Percentiles rank a stretch among this genome's conserved stretches.
These are phyloP conservation scores for Phytophthora pini DNA, from an alignment of 352 stramenopile genomes.

Conservation along the genomic window DNA sequence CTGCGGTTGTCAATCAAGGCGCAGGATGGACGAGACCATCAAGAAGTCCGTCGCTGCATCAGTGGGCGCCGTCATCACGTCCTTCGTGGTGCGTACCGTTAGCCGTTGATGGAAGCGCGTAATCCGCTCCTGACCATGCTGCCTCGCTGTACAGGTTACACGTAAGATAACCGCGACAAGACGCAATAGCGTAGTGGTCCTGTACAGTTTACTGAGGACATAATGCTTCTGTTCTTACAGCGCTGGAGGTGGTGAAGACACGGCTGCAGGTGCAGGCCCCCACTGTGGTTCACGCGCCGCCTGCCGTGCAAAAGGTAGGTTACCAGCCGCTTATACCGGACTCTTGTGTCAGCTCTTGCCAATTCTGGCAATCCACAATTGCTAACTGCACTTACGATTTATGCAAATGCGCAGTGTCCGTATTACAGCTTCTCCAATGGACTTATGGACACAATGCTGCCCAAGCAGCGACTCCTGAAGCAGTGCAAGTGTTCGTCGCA, in stretches of 20 bases:
- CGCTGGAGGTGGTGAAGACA: constrained; percentile 88
- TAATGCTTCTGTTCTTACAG: constrained; percentile 31
- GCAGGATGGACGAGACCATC: constrained; percentile 63
- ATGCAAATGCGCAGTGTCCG: constrained; percentile 44
- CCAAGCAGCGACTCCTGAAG: constrained; percentile 63
- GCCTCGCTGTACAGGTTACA: constrained; percentile 51
- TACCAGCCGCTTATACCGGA: not conserved
- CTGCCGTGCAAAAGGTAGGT: constrained; percentile 55
- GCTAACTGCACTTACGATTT: constrained; percentile 3
- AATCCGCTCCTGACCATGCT: not conserved
- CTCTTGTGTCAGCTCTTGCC: not conserved
- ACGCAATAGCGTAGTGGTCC: not conserved
- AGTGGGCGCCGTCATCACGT: constrained; percentile 71
- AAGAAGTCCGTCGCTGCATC: constrained; percentile 75
- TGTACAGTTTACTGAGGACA: not conserved
- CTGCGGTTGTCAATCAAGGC: constrained; percentile 8
- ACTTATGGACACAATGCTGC: constrained; percentile 84
- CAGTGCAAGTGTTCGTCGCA: constrained; percentile 57
- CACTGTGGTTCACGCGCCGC: constrained; percentile 53
- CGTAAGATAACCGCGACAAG: constrained; percentile 45
- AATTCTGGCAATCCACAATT: constrained; percentile 8
- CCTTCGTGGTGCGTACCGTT: constrained; percentile 58
- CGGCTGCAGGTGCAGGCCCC: constrained; percentile 80
- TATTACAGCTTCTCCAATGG: constrained; percentile 85
- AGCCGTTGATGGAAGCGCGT: not conserved